Evolutionary conservation across 2,329 filamentous ascomycete species (phyloP), one percentile per base, ranked within the genome.

Genomic region (Tetracladium maxilliforme): DNA sequence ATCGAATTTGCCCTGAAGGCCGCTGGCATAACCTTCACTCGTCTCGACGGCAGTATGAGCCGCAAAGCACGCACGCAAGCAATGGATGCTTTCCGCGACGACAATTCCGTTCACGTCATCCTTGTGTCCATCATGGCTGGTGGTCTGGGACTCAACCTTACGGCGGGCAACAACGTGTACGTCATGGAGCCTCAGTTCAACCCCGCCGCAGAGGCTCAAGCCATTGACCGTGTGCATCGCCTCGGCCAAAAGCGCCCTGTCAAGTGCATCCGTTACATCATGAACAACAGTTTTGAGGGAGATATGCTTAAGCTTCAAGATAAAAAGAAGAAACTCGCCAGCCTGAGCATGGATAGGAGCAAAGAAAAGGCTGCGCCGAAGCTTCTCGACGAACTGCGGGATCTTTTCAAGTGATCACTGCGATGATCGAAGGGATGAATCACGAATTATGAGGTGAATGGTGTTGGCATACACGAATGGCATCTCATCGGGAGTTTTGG

Each of bases 151-250:
- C 70, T 95, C 19, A 95, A 95, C 44, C 58, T 95, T 27, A 94
- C 86, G 0, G 63, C 80, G 1, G 87, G 77, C 16, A 90, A 74
- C 44, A 78, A 70, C 28, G 87, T 92, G 10, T 95, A 90, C 47
- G 79, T 95, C 40, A 95, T 98, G 87, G 90, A 98, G 47, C 90
- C 90, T 5, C 86, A 94, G 44, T 98, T 87, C 56, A 98, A 98
- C 42, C 90, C 90, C 0, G 86, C 84, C 0, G 83, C 86, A 0
- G 87, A 98, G 49, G 81, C 84, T 5, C 90, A 98, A 52, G 90
- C 90, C 3, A 67, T 95, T 6, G 90, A 95, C 46, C 81, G 90
- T 16, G 82, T 98, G 6, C 86, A 93, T 47, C 74, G 86, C 11
- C 59, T 94, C 3, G 86, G 90, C 1, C 90, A 98, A 56, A 90